Conservation (phyloP, 2,329 filamentous ascomycete genomes). For the Monosporascus sp. region DNA sequence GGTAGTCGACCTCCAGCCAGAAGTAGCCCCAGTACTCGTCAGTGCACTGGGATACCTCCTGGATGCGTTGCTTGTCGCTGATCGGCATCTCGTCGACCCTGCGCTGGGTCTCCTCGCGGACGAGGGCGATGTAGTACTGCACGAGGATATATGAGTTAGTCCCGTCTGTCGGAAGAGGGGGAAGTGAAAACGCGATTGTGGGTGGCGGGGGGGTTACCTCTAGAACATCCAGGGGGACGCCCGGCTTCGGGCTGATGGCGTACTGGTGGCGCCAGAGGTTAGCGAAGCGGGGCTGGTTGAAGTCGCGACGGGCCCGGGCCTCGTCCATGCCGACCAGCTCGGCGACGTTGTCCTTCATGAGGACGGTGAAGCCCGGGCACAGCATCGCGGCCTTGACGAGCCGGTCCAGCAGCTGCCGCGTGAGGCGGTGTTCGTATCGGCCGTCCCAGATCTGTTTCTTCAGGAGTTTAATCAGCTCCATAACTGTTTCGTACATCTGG, state of each 20-base stretch:
- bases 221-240: slow-evolving; percentile 46
- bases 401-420: slow-evolving; percentile 47
- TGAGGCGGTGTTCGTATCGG: slow-evolving; percentile 41
- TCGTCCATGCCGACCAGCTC: slow-evolving; percentile 34
- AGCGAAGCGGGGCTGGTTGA: slow-evolving; percentile 44
- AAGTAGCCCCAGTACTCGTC: slow-evolving; percentile 49
- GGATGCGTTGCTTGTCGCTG: slow-evolving; percentile 35
- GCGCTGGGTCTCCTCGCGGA: slow-evolving; percentile 47
- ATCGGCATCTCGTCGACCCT: slow-evolving; percentile 36
- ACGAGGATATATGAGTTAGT: slow-evolving; percentile 11
- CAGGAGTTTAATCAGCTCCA: slow-evolving; percentile 45
- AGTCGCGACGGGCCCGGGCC: slow-evolving; percentile 29
- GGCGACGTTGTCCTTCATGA: slow-evolving; percentile 58
- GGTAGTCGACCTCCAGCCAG: slow-evolving; percentile 42
- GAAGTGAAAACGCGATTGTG: background rate
- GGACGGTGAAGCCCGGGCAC: slow-evolving; percentile 56
- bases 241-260: slow-evolving; percentile 45
- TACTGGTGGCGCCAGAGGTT: slow-evolving; percentile 49
- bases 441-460: slow-evolving; percentile 34
- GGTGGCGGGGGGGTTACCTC: slow-evolving; percentile 38
- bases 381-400: slow-evolving; percentile 47
- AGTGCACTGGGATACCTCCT: slow-evolving; percentile 27
- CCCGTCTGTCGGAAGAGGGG: background rate
- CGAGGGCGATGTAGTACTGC: slow-evolving; percentile 53
- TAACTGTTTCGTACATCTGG: slow-evolving; percentile 45